phyloP scores from a whole-genome alignment of 768 basidiomycete species.

The Holtermanniella nyarrowii region DNA sequence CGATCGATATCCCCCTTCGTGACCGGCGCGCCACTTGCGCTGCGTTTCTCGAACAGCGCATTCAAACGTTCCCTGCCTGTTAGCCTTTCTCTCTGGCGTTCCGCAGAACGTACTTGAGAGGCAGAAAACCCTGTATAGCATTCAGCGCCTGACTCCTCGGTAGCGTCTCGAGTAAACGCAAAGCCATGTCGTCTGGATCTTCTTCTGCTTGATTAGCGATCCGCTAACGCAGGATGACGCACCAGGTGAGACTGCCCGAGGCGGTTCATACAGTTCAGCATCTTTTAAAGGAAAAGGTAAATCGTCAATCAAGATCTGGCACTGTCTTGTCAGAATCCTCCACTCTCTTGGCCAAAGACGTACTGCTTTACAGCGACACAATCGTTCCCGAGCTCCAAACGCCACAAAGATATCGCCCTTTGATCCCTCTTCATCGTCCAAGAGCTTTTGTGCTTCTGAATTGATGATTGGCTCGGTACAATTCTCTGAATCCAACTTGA shows the following conservation, averaged over 20 bases:
- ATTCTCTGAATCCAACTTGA: not conserved
- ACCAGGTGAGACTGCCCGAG: constrained; percentile 26
- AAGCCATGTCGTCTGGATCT: constrained; percentile 31
- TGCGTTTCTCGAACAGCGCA: constrained; percentile 18
- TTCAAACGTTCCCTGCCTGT: constrained; percentile 16
- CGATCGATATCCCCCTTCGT: constrained; percentile 28
- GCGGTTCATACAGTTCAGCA: constrained; percentile 38
- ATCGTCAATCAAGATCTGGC: not conserved
- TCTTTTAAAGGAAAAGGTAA: constrained; percentile 37
- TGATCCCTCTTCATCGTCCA: not conserved
- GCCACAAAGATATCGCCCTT: constrained; percentile 35
- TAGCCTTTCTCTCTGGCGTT: not conserved
- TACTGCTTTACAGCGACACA: constrained; percentile 1
- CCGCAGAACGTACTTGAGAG: constrained; percentile 30
- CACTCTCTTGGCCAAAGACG: not conserved
- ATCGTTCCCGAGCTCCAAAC: constrained; percentile 18
- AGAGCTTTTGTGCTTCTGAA: not conserved
- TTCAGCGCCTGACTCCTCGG: constrained; percentile 37
- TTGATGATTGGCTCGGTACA: not conserved
- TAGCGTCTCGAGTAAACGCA: constrained; percentile 20
- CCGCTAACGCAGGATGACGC: not conserved
- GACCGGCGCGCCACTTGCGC: constrained; percentile 18
- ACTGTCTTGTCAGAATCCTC: not conserved
- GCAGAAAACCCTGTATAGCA: constrained; percentile 33
- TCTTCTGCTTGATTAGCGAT: constrained; percentile 17